These are phyloP conservation scores for Myrica gale DNA, from an alignment of 306 rosid genomes.

Conservation along the genomic window DNA sequence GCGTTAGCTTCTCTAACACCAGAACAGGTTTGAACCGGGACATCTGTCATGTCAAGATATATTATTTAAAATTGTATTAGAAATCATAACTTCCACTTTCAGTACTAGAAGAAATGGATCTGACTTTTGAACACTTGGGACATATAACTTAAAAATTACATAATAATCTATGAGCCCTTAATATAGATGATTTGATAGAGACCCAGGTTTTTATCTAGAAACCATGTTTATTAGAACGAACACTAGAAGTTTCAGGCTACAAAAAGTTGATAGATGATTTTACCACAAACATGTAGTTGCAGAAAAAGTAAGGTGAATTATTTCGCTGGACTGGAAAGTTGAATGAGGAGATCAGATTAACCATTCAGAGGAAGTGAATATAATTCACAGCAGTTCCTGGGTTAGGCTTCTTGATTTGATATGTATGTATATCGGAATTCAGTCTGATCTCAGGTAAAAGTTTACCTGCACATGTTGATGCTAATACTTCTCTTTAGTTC, in stretches of 20 bases:
- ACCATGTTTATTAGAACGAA: not conserved
- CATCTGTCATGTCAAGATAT: not conserved
- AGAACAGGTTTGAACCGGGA: not conserved
- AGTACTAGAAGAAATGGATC: not conserved
- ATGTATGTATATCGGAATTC: not conserved
- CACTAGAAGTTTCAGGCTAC: not conserved
- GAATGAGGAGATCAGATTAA: not conserved
- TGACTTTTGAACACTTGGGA: not conserved
- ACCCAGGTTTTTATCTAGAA: not conserved
- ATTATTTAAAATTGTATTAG: not conserved
- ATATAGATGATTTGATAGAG: not conserved
- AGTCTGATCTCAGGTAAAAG: not conserved
- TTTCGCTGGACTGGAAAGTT: not conserved
- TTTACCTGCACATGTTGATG: not conserved
- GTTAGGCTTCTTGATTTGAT: constrained; percentile 2
- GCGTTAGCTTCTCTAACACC: not conserved
- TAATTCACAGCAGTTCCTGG: not conserved
- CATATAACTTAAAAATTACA: not conserved
- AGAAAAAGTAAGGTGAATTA: not conserved
- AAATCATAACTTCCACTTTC: not conserved
- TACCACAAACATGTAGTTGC: not conserved
- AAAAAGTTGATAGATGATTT: not conserved
- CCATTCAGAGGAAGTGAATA: constrained; percentile 1
- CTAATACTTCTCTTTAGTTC: not conserved
- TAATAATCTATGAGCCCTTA: not conserved